phyloP scores from a whole-genome alignment of 2,329 filamentous ascomycete genomes.

The Emergomyces pasteurianus region DNA sequence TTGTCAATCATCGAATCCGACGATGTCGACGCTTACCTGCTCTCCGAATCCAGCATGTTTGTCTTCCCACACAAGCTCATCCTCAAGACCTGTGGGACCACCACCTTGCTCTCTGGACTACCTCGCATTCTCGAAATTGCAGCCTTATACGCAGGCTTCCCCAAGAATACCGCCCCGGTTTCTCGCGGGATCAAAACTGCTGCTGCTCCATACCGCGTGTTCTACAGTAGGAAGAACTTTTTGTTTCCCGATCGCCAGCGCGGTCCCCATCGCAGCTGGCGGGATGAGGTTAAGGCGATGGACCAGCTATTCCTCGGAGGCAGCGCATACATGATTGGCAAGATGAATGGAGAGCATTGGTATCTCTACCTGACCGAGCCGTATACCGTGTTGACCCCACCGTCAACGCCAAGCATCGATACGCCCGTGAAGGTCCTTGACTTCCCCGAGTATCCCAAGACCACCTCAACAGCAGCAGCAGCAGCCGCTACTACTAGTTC shows the following conservation, averaged over 20 bases:
- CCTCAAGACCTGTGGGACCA: conserved; percentile 95
- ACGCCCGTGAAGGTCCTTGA: conserved; percentile 49
- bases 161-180: conserved; percentile 58
- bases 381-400: conserved; percentile 65
- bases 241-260: conserved; percentile 89
- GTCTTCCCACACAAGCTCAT: conserved; percentile 99
- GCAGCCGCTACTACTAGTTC: not conserved
- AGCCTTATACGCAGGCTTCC: conserved; percentile 76
- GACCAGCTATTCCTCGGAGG: conserved; percentile 85
- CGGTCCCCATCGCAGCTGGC: conserved; percentile 94
- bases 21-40: conserved; percentile 86
- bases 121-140: conserved; percentile 89
- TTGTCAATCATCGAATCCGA: conserved; percentile 88
- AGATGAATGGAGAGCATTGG: conserved; percentile 99
- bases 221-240: conserved; percentile 99
- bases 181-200: conserved; percentile 57
- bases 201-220: conserved; percentile 86
- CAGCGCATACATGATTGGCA: conserved; percentile 98
- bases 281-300: conserved; percentile 83
- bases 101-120: conserved; percentile 78
- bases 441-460: conserved; percentile 33
- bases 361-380: conserved; percentile 94
- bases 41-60: conserved; percentile 99
- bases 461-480: conserved; percentile 2
- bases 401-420: conserved; percentile 54